phyloP scores from a whole-genome alignment of 805 yeast species.

The Wickerhamiella azymoides region DNA sequence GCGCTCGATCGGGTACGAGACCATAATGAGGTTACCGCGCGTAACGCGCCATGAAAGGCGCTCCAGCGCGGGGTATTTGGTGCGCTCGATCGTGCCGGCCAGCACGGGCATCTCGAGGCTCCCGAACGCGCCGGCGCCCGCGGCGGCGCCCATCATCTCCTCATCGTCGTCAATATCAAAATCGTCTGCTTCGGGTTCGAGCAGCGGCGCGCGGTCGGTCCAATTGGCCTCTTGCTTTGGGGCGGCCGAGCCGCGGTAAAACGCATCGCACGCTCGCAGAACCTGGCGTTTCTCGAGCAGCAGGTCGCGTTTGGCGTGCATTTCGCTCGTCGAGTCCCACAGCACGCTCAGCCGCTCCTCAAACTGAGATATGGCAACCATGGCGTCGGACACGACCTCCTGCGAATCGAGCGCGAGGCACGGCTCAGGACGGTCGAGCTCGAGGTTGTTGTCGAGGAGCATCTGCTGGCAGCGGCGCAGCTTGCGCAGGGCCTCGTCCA shows the following conservation, averaged over 20 bases:
- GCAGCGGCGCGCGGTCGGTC: slow-evolving; percentile 24
- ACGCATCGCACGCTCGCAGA: slow-evolving; percentile 33
- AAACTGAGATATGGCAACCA: slow-evolving; percentile 44
- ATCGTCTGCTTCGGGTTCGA: slow-evolving; percentile 20
- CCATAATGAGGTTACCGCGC: slow-evolving; percentile 80
- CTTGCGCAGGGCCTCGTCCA: slow-evolving; percentile 54
- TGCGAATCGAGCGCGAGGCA: slow-evolving; percentile 32
- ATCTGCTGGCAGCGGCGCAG: slow-evolving; percentile 12
- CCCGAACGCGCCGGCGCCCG: slow-evolving; percentile 6
- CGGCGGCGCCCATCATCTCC: not conserved
- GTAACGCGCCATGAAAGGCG: slow-evolving; percentile 83
- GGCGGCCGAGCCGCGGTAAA: slow-evolving; percentile 20
- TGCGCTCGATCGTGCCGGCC: slow-evolving; percentile 70
- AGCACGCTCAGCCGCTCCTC: slow-evolving; percentile 63
- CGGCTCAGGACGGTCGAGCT: not conserved
- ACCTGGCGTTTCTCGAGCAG: slow-evolving; percentile 62
- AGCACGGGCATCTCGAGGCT: slow-evolving; percentile 35
- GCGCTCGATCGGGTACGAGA: slow-evolving; percentile 53
- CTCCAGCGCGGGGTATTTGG: slow-evolving; percentile 55
- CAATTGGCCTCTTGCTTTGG: not conserved
- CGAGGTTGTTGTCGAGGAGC: not conserved
- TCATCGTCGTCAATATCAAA: slow-evolving; percentile 15
- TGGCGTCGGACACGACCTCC: slow-evolving; percentile 44
- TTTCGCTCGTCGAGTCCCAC: slow-evolving; percentile 49
- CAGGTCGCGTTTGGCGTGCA: slow-evolving; percentile 44